Evolutionary conservation across 176 grass and related monocot species (phyloP).

Genomic region (Poa pratensis): DNA sequence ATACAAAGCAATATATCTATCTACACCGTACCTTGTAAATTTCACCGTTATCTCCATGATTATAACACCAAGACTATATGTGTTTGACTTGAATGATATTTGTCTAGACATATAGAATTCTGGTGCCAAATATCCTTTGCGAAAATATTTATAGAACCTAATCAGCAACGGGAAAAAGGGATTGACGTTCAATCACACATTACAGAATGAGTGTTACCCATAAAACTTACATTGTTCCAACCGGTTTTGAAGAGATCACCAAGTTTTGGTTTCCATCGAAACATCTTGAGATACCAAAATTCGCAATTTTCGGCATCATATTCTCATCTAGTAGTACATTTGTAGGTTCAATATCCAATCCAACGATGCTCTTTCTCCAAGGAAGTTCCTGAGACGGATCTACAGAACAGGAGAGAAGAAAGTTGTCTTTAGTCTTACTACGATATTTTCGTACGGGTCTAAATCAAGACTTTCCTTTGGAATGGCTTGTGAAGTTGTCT

Average conservation of each 20-base stretch:
- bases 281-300: not conserved
- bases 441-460: no score
- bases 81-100: not conserved
- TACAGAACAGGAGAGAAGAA: no score
- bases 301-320: not conserved
- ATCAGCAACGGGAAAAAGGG: not conserved
- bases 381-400: no score
- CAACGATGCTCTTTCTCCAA: not conserved
- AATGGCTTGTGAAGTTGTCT: no score
- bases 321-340: not conserved
- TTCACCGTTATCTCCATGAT: not conserved
- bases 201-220: not conserved
- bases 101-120: not conserved
- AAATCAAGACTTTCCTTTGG: no score
- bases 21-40: not conserved
- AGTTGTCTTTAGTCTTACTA: no score
- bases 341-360: not conserved
- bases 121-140: not conserved
- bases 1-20: no score
- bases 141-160: not conserved
- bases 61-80: not conserved
- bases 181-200: not conserved
- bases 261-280: not conserved
- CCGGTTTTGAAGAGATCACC: not conserved
- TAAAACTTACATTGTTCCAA: not conserved